Conservation (phyloP, 1,284 basidiomycete genomes). For the Ceratorhiza oryzae-sativae region DNA sequence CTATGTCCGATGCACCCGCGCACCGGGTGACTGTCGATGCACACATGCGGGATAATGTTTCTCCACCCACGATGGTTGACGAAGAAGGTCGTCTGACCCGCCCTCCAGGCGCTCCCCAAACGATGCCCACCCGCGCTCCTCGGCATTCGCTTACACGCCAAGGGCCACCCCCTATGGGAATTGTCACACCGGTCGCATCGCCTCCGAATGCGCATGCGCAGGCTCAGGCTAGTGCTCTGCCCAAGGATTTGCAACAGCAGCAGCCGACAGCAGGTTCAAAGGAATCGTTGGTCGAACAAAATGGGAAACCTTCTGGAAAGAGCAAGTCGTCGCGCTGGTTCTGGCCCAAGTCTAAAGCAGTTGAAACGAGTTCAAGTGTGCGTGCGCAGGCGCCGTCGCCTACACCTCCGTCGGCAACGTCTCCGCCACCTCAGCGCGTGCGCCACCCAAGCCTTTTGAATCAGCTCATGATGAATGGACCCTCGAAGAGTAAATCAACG, state of each 20-base stretch:
- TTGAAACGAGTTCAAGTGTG: neutral
- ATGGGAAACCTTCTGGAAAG: conserved; percentile 21
- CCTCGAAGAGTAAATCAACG: conserved; percentile 21
- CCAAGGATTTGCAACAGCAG: conserved; percentile 28
- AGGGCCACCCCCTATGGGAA: conserved; percentile 4
- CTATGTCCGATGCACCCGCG: neutral
- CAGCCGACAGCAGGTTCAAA: conserved; percentile 23
- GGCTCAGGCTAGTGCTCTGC: conserved; percentile 23
- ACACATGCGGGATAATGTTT: conserved; percentile 4
- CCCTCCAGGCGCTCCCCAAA: conserved; percentile 9
- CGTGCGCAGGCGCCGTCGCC: neutral
- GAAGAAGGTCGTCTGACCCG: conserved; percentile 29
- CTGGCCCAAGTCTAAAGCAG: conserved; percentile 7
- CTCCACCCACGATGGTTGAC: conserved; percentile 8
- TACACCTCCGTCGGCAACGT: neutral
- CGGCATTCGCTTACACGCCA: conserved; percentile 26
- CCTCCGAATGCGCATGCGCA: conserved; percentile 11
- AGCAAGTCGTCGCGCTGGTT: conserved; percentile 30
- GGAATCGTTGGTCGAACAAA: conserved; percentile 30
- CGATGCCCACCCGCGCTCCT: conserved; percentile 19
- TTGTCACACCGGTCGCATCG: conserved; percentile 12
- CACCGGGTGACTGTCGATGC: conserved; percentile 35
- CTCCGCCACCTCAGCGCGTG: conserved; percentile 10
- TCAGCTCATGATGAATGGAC: conserved; percentile 21
- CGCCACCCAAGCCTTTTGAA: conserved; percentile 30